phyloP scores from a whole-genome alignment of 768 basidiomycete genomes.

The Pholiota conissans region DNA sequence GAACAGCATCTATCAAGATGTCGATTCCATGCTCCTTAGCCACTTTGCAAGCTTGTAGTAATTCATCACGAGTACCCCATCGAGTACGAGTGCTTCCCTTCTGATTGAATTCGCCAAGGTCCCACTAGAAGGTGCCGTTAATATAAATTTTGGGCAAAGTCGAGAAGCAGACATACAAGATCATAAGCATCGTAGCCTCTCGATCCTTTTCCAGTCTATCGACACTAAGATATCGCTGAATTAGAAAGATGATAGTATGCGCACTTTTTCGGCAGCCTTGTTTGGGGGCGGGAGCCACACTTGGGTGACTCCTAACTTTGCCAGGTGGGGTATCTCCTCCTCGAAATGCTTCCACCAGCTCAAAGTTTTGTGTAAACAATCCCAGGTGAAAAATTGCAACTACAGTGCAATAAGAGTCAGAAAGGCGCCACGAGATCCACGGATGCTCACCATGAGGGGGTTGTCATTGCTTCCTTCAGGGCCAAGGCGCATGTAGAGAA shows the following conservation, averaged over 20 bases:
- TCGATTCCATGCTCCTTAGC: constrained; percentile 72
- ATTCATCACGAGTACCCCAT: constrained; percentile 87
- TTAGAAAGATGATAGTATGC: constrained; percentile 8
- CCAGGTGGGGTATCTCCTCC: constrained; percentile 59
- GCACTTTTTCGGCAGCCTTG: constrained; percentile 68
- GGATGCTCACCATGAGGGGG: constrained; percentile 61
- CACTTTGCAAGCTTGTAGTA: constrained; percentile 64
- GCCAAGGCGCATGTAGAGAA: constrained; percentile 62
- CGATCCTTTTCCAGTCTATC: constrained; percentile 63
- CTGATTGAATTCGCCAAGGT: constrained; percentile 82
- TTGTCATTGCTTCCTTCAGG: constrained; percentile 50
- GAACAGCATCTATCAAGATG: constrained; percentile 82
- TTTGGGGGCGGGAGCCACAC: constrained; percentile 84
- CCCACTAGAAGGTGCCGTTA: constrained; percentile 56
- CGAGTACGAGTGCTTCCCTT: constrained; percentile 71
- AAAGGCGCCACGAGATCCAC: too few species aligned
- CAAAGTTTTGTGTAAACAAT: constrained; percentile 50
- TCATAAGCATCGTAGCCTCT: constrained; percentile 89
- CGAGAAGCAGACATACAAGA: constrained; percentile 45
- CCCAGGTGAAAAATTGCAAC: constrained; percentile 91
- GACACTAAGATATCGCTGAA: not conserved
- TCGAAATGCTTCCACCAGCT: constrained; percentile 86
- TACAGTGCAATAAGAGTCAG: constrained; percentile 13
- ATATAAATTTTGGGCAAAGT: not conserved
- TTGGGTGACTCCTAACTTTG: constrained; percentile 73